Base-by-base conservation (phyloP, 345 rosid genomes). In the Eucalyptus pumila region DNA sequence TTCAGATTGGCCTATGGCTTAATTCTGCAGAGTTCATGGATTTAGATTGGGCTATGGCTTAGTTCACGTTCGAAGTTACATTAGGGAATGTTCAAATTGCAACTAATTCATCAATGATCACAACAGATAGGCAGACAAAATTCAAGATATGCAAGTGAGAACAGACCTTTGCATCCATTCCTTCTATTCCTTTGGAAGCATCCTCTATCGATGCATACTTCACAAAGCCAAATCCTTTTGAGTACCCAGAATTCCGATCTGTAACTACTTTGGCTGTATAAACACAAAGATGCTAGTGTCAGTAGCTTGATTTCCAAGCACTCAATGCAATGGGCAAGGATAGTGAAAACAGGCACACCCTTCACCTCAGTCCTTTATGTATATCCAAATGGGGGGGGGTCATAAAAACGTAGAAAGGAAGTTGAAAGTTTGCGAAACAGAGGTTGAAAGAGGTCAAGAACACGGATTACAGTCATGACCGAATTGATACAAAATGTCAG, bases 201-300 rank as follows among this genome's bases (percentile, higher is more conserved):
- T 94, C 94, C 8, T 93, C 94, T 67, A 93, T 23, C 12, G 91
- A 15, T 32, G 89, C 90, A 89, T 94, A 94, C 90, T 86, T 91
- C 69, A 93, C 95, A 91, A 94, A 94, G 30, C 94, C 95, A 87
- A 91, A 94, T n/a, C 94, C 94, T 87, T 92, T 93, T 2, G 94
- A 93, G 90, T 89, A 92, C 76, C 94, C 95, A 11, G 92, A 87
- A 60, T 62, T 91, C 40, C 95, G 91, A 86, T 94, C 94, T 9
- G 94, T 90, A 60, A 92, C 95, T 45, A 94, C 94, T 86, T 52
- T 90, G 56, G 95, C 94, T 93, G 90, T 45, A 89, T 90, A 45
- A 69, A 87, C 30, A 62, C 67, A 69, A 44, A 89, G 50, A 16
- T 67, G n/a, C 32, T 30, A 44, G 85, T 80, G 54, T 87, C n/a